Base-by-base conservation (phyloP, 140 eudicot genomes). In the Bidens hawaiensis region DNA sequence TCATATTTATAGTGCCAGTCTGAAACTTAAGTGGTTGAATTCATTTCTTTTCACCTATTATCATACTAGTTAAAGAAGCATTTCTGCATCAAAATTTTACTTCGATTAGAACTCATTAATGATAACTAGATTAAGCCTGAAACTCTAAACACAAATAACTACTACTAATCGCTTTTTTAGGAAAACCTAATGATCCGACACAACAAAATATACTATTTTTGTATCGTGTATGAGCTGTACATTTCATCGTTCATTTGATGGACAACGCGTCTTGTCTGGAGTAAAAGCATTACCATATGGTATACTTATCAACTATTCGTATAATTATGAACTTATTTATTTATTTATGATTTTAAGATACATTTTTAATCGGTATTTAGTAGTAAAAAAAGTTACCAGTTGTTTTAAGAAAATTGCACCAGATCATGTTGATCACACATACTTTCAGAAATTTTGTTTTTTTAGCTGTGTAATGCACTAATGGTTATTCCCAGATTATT, bases 31-130 rank as follows among this genome's bases (percentile, higher is more conserved):
- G 48, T 66, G 23, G 27, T 48, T 67, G 31, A 47, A 59, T 38
- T 47, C 49, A 57, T 48, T 53, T 74, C 40, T 26, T 59, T 33
- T 48, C 48, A 16, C 69, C 38, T 34, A 14, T 73, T 33, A 47
- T 36, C 47, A 56, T 14, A 27, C 38, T 13, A 59, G 49, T 49
- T 58, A 59, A n/a, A 74, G 13, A 66, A 58, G 49, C 17, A 21
- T 38, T 17, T 49, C 73, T 74, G 74, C 57, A 59, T 27, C 23
- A 59, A 60, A 66, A 74, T 45, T 74, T 36, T 38, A 74, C 73
- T 74, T 48, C 9, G 58, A 57, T 74, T 74, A 66, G 69, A 55
- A 47, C 69, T 66, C 56, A 38, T 65, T 56, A 18, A 66, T 12
- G 30, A 58, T 49, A 9, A 59, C 13, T 17, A 40, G 45, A 48